Base-by-base conservation (phyloP, 768 basidiomycete genomes). In the Podaxis sp. region DNA sequence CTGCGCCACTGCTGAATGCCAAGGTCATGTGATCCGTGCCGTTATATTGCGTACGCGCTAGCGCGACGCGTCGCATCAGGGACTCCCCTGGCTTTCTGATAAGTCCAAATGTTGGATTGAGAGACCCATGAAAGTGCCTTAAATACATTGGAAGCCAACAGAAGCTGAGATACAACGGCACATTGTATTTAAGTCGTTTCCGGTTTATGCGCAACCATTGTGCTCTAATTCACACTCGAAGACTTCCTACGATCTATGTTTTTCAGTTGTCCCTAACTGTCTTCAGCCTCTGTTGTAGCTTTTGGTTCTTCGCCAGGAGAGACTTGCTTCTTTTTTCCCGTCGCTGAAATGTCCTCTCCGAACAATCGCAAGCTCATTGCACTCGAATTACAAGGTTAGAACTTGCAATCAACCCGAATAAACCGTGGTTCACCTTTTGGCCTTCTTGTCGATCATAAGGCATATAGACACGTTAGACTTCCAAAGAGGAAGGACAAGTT, bases 391-490 rank as follows among this genome's bases (percentile, higher is more conserved):
- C 26, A 52, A 59, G 56, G 53, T 54, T 44, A 57, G 40, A 33
- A 63, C 19, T 11, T 49, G 40, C 26, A 40, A 40, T 9, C 64
- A n/a, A 56, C 12, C 6, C 22, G n/a, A 28, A 30, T 9, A 3
- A 19, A 15, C 12, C 15, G 17, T 9, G 36, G 72, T 79, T 11
- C 49, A 94, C 96, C 90, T 93, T 77, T 99, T 99, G 26, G 95
- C 93, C 70, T 92, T 92, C 75, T 99, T 99, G 76, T 99, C 95
- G 59, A 97, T 87, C 94, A 99, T 95, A 63, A 99, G 80, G 0
- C 90, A 87, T 57, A 96, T 72, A 0, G 95, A 96, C 12, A 87
- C 86, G 63, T 89, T 89, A 2, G 94, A 95, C 76, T 93, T 95
- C 97, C 96, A 99, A 57, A 99, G 83, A 0, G 97, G 96, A n/a